Percentiles rank a stretch among this genome's conserved stretches.
phyloP scores from a whole-genome alignment of 768 basidiomycete species.

The Suillus clintonianus region DNA sequence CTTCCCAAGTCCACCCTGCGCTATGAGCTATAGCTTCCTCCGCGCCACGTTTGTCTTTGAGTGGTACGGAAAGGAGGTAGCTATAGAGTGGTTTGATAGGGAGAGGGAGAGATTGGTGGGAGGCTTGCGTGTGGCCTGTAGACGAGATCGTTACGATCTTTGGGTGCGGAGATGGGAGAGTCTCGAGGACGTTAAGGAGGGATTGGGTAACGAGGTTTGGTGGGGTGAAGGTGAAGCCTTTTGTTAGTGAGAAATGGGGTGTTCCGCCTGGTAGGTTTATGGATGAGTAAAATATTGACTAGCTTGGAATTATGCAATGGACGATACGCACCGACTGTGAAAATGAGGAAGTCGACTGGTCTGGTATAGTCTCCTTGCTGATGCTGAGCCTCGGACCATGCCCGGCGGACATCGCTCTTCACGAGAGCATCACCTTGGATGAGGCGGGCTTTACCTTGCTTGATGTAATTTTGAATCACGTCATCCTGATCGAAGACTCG shows the following conservation, averaged over 20 bases:
- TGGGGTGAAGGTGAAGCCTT: conserved; percentile 52
- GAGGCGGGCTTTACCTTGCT: conserved; percentile 52
- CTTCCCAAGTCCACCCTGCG: too few species aligned
- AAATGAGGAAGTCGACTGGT: conserved; percentile 56
- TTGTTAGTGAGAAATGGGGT: conserved; percentile 45
- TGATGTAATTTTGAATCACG: conserved; percentile 51
- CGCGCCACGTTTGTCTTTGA: conserved; percentile 61
- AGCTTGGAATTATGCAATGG: neutral
- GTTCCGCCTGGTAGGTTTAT: conserved; percentile 40
- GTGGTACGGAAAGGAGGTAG: conserved; percentile 45
- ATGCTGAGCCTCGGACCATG: conserved; percentile 48
- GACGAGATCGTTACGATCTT: conserved; percentile 58
- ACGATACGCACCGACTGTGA: conserved; percentile 55
- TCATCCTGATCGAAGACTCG: conserved; percentile 55
- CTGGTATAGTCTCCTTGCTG: conserved; percentile 22
- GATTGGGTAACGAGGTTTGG: conserved; percentile 60
- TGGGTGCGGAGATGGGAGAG: conserved; percentile 48
- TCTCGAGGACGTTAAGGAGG: conserved; percentile 56
- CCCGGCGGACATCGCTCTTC: too few species aligned
- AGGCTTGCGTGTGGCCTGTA: conserved; percentile 47
- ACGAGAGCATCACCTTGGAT: conserved; percentile 63
- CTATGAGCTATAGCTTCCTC: conserved; percentile 53
- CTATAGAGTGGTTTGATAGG: conserved; percentile 51
- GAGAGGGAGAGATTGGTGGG: conserved; percentile 49
- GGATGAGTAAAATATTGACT: conserved; percentile 1